Conservation (phyloP, 805 yeast species). For the Kazachstania psychrophila region DNA sequence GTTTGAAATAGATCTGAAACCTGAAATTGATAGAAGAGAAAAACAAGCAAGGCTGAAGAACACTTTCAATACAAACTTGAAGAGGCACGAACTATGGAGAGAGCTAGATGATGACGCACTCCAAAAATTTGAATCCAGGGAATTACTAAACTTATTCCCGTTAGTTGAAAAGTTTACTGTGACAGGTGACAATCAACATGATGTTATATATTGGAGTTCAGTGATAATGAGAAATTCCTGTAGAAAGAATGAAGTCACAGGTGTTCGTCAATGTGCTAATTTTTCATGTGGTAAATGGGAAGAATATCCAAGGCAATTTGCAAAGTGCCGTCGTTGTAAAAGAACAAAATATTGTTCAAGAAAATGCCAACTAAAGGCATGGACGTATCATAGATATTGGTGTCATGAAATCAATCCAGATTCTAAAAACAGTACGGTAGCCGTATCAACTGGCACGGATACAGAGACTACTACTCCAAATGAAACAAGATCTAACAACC, state of each 20-base stretch:
- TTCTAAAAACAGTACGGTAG: slow-evolving; percentile 9
- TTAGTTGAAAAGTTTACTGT: slow-evolving; percentile 85
- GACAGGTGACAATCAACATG: slow-evolving; percentile 53
- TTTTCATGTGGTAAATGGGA: slow-evolving; percentile 95
- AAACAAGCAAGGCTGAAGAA: background rate
- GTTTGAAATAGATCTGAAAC: background rate
- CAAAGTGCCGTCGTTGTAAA: slow-evolving; percentile 89
- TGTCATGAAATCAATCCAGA: slow-evolving; percentile 47
- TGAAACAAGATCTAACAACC: too few species aligned
- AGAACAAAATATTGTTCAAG: slow-evolving; percentile 91
- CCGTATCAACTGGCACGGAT: slow-evolving; percentile 8
- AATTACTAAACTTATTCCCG: slow-evolving; percentile 69
- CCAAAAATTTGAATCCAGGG: slow-evolving; percentile 33
- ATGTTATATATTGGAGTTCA: slow-evolving; percentile 92
- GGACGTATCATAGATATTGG: slow-evolving; percentile 94
- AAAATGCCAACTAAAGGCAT: slow-evolving; percentile 83
- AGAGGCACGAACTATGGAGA: slow-evolving; percentile 35
- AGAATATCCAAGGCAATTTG: slow-evolving; percentile 78
- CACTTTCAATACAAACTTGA: slow-evolving; percentile 31
- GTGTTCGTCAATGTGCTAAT: slow-evolving; percentile 90
- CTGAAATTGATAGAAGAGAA: background rate
- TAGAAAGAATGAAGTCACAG: slow-evolving; percentile 76
- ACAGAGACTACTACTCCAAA: slow-evolving; percentile 17
- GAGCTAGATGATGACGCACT: slow-evolving; percentile 16
- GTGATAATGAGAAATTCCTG: slow-evolving; percentile 97